A percentile compares a stretch with the other conserved stretches of the same genome.
Evolutionary conservation across 2,329 filamentous ascomycete genomes (phyloP).

Genomic region (Bipolaris victoriae): DNA sequence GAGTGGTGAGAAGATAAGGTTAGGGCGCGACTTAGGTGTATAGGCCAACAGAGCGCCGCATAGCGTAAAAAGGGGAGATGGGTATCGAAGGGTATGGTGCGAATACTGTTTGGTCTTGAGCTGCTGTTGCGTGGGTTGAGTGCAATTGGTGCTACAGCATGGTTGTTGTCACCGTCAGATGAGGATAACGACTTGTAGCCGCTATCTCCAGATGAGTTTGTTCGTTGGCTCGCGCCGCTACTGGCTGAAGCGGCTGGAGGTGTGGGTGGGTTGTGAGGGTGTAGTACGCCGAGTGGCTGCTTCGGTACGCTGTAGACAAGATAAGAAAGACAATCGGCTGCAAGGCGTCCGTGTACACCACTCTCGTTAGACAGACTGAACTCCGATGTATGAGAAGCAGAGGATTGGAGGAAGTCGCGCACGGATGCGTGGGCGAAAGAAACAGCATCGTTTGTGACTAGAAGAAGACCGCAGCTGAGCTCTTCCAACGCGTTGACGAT

Average conservation of each 20-base stretch:
- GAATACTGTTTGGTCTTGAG: constrained; percentile 14
- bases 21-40: constrained; percentile 39
- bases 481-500: constrained; percentile 26
- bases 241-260: constrained; percentile 15
- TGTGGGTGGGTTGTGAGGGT: constrained; percentile 19
- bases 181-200: constrained; percentile 41
- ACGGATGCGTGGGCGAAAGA: constrained; percentile 35
- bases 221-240: constrained; percentile 34
- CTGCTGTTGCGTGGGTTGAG: constrained; percentile 1
- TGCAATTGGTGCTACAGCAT: not conserved
- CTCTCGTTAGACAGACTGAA: constrained; percentile 35
- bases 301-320: constrained; percentile 38
- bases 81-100: constrained; percentile 29
- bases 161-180: constrained; percentile 27
- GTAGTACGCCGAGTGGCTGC: constrained; percentile 27
- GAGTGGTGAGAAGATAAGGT: constrained; percentile 4
- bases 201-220: constrained; percentile 37
- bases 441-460: constrained; percentile 25
- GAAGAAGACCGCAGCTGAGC: constrained; percentile 36
- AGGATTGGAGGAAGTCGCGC: constrained; percentile 32
- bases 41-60: constrained; percentile 40
- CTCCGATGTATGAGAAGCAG: constrained; percentile 22
- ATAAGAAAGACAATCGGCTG: constrained; percentile 36
- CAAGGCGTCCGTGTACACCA: constrained; percentile 37
- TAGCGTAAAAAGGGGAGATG: constrained; percentile 42